A percentile compares a stretch with the other conserved stretches of the same genome.
Evolutionary conservation across 1,284 basidiomycete genomes (phyloP).

Genomic region (Retiboletus fuscus): DNA sequence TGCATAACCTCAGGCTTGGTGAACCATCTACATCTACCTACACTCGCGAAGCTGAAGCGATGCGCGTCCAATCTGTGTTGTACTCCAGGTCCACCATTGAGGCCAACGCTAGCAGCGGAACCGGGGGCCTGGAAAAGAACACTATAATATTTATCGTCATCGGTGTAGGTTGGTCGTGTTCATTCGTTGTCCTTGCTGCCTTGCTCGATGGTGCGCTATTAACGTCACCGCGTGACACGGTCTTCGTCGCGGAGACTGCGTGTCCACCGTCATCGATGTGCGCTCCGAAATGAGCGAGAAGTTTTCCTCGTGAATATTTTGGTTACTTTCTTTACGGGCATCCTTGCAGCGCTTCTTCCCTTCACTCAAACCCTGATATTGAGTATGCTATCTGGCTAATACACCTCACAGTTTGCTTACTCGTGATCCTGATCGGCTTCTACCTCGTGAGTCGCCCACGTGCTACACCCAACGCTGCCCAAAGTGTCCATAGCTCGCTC

Average conservation of each 20-base stretch:
- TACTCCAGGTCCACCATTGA: conserved; percentile 30
- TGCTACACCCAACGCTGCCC: conserved; percentile 23
- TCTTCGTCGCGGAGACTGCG: conserved; percentile 13
- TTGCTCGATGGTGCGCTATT: conserved; percentile 16
- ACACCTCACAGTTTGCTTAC: conserved; percentile 40
- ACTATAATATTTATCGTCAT: conserved; percentile 44
- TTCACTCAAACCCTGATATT: conserved; percentile 14
- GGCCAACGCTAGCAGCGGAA: not conserved
- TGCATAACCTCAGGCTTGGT: conserved; percentile 11
- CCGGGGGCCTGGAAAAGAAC: conserved; percentile 24
- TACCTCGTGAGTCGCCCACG: conserved; percentile 43
- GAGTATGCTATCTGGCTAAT: conserved; percentile 35
- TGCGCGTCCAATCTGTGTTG: conserved; percentile 26
- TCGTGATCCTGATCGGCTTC: conserved; percentile 46
- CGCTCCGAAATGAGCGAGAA: conserved; percentile 3
- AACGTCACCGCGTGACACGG: conserved; percentile 2
- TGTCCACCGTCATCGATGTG: not conserved
- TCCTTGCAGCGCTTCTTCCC: not conserved
- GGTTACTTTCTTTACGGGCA: not conserved
- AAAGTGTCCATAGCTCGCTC: conserved; percentile 4
- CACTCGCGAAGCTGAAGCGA: conserved; percentile 15
- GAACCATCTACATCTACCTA: conserved; percentile 15
- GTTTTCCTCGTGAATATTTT: conserved; percentile 2
- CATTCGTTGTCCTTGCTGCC: conserved; percentile 17
- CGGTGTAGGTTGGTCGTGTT: conserved; percentile 45